phyloP scores from a whole-genome alignment of 2,329 filamentous ascomycete genomes.

The Talaromyces pinophilus region DNA sequence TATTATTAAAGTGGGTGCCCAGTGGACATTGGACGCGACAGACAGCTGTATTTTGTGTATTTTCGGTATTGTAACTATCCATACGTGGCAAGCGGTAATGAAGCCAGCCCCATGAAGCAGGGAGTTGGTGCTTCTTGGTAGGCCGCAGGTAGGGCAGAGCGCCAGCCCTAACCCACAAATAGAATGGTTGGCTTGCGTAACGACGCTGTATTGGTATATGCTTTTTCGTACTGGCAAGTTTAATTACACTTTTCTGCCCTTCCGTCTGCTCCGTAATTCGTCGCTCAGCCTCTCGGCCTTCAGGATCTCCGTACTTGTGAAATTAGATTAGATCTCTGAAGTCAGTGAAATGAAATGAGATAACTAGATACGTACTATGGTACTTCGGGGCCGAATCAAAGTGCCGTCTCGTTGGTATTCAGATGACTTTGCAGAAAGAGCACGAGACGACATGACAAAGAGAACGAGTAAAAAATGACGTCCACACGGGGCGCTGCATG shows the following conservation, averaged over 20 bases:
- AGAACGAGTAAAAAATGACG: background rate
- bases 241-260: conserved; percentile 3
- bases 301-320: background rate
- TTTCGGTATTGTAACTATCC: background rate
- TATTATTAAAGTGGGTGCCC: conserved; percentile 1
- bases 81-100: conserved; percentile 12
- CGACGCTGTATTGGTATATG: background rate
- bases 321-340: background rate
- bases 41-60: background rate
- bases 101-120: conserved; percentile 8
- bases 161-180: background rate
- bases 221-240: conserved; percentile 2
- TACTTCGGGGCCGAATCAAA: background rate
- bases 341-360: background rate
- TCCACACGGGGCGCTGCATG: conserved; percentile 10
- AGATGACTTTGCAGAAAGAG: background rate
- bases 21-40: background rate
- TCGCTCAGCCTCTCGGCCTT: conserved; percentile 14
- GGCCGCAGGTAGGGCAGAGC: background rate
- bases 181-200: background rate
- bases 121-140: background rate
- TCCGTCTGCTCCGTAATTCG: background rate
- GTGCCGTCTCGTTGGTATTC: background rate
- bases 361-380: background rate
- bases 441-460: conserved; percentile 1